Percentiles rank a stretch among this genome's conserved stretches.
Evolutionary conservation across 495 filamentous ascomycete genomes (phyloP).

Genomic region (Margaritispora aquatica): DNA sequence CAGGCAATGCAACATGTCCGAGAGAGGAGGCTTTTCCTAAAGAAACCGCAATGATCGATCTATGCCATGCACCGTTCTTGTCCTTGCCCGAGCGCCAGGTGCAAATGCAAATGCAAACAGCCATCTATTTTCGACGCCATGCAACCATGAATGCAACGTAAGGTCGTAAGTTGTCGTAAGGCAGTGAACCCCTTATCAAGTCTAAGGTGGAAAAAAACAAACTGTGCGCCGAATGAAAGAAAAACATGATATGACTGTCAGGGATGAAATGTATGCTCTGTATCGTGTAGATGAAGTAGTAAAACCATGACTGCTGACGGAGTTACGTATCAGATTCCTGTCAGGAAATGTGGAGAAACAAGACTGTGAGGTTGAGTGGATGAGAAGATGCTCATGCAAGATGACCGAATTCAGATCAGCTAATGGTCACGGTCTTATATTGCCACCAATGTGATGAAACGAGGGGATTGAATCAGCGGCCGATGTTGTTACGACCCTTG

Average conservation of each 20-base stretch:
- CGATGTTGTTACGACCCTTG: not conserved
- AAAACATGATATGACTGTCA: too few relatives aligned
- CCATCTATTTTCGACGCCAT: not conserved
- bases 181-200: not conserved
- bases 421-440: not conserved
- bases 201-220: not conserved
- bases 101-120: not conserved
- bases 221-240: not conserved
- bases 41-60: too few relatives aligned
- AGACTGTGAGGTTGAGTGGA: not conserved
- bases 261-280: too few relatives aligned
- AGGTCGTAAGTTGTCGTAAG: not conserved
- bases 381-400: not conserved
- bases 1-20: not conserved
- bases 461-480: not conserved
- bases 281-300: not conserved
- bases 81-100: not conserved
- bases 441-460: too few relatives aligned
- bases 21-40: not conserved
- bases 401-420: not conserved
- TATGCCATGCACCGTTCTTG: too few relatives aligned
- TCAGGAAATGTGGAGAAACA: not conserved
- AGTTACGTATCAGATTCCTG: not conserved
- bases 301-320: not conserved
- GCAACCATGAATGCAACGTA: not conserved